Conservation (phyloP, 73 alveolate species). For the Paramecium primaurelia region DNA sequence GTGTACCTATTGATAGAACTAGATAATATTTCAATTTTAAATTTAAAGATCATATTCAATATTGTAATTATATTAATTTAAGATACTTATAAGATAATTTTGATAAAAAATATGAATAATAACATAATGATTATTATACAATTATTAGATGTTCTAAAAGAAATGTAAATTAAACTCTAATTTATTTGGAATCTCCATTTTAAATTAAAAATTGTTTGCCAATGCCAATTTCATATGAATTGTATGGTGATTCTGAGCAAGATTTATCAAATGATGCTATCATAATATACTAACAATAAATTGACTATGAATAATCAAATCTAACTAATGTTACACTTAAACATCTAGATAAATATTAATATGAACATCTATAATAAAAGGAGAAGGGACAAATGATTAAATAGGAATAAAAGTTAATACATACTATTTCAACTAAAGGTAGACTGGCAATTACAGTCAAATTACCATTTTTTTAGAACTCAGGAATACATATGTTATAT, state of each 20-base stretch:
- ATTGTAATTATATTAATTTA: constrained; percentile 70
- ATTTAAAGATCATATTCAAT: neutral
- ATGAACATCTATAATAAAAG: neutral
- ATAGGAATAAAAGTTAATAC: neutral
- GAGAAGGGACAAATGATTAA: neutral
- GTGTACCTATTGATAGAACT: constrained; percentile 45
- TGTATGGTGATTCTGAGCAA: neutral
- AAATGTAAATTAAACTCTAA: neutral
- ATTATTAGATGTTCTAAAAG: constrained; percentile 2
- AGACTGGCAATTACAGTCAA: constrained; percentile 16
- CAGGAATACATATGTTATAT: neutral
- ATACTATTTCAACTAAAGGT: neutral
- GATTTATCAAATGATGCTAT: neutral
- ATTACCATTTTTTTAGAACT: neutral
- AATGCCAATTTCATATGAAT: neutral
- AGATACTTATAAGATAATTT: neutral
- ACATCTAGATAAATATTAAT: neutral
- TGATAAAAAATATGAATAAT: neutral
- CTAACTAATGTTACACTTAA: neutral
- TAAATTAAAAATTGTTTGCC: constrained; percentile 37
- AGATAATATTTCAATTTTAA: neutral
- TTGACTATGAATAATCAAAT: neutral
- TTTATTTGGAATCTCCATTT: constrained; percentile 37
- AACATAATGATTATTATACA: neutral
- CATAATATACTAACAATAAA: neutral